Percentiles rank a stretch among this genome's conserved stretches.
Conservation (phyloP, 2,329 filamentous ascomycete species). For the Blumeria graminis region DNA sequence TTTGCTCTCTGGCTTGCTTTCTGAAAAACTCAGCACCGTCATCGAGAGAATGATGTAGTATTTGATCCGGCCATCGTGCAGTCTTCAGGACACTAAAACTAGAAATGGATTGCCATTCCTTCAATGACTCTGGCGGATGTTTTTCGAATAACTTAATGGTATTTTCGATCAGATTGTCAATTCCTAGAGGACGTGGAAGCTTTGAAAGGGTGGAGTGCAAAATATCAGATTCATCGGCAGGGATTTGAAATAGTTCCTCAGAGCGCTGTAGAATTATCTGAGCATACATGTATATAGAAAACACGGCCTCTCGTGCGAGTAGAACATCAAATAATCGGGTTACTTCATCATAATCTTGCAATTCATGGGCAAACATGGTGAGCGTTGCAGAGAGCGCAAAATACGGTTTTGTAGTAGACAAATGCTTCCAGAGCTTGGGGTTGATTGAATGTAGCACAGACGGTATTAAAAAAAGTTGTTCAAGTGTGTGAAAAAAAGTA, state of each 20-base stretch:
- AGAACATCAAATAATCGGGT: slow-evolving; percentile 81
- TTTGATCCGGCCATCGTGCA: slow-evolving; percentile 28
- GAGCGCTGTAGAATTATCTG: slow-evolving; percentile 64
- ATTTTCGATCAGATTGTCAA: slow-evolving; percentile 50
- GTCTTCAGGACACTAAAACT: slow-evolving; percentile 66
- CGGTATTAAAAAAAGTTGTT: slow-evolving; percentile 71
- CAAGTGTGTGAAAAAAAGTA: slow-evolving; percentile 52
- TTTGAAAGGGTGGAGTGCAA: slow-evolving; percentile 73
- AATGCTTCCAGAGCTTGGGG: slow-evolving; percentile 43
- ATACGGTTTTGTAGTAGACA: slow-evolving; percentile 62
- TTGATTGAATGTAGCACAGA: slow-evolving; percentile 55
- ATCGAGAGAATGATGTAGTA: slow-evolving; percentile 30
- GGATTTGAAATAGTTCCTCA: slow-evolving; percentile 66
- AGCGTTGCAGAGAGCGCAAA: slow-evolving; percentile 85
- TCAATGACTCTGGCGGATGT: slow-evolving; percentile 49
- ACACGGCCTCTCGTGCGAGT: slow-evolving; percentile 64
- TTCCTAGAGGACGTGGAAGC: slow-evolving; percentile 54
- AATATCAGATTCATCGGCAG: slow-evolving; percentile 69
- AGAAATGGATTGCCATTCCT: slow-evolving; percentile 50
- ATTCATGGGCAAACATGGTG: slow-evolving; percentile 91
- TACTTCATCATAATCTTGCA: slow-evolving; percentile 73
- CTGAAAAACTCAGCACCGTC: slow-evolving; percentile 46
- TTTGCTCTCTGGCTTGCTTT: slow-evolving; percentile 48
- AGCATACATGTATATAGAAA: slow-evolving; percentile 78
- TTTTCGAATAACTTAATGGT: slow-evolving; percentile 37